A percentile compares a stretch with the other conserved stretches of the same genome.
phyloP scores from a whole-genome alignment of 164 flowering plant species.

The Buxus sempervirens region DNA sequence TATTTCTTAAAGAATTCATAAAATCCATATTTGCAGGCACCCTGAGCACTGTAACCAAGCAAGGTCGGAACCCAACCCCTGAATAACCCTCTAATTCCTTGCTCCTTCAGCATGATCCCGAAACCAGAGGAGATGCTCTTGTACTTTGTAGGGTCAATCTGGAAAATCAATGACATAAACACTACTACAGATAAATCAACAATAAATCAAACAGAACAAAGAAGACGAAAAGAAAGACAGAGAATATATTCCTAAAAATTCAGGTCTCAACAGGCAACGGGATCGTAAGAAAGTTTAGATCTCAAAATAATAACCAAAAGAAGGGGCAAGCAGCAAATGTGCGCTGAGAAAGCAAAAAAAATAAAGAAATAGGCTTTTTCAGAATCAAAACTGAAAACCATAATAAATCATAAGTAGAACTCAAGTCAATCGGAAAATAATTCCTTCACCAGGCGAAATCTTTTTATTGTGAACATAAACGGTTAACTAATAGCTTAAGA shows the following conservation, averaged over 20 bases:
- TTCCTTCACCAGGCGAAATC: background rate
- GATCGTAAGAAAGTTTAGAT: no score
- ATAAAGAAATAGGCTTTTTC: background rate
- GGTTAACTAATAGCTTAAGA: no score
- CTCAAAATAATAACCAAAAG: no score
- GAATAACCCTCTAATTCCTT: slow-evolving; percentile 67
- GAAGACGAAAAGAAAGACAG: background rate
- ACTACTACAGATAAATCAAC: background rate
- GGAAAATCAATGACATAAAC: background rate
- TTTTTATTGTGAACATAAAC: background rate
- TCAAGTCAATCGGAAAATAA: no score
- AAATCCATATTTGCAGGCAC: slow-evolving; percentile 89
- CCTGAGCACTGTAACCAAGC: slow-evolving; percentile 86
- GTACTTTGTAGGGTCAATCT: slow-evolving; percentile 84
- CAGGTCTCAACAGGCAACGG: background rate
- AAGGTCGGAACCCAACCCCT: slow-evolving; percentile 85
- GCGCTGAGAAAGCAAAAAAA: no score
- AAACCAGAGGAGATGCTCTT: slow-evolving; percentile 80
- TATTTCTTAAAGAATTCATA: slow-evolving; percentile 85
- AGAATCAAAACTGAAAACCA: background rate
- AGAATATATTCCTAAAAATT: background rate
- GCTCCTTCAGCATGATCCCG: slow-evolving; percentile 72
- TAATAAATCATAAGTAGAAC: background rate
- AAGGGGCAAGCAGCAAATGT: no score
- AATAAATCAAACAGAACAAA: background rate